phyloP scores from a whole-genome alignment of 306 rosid genomes.

The Vigna reflexopilosa region DNA sequence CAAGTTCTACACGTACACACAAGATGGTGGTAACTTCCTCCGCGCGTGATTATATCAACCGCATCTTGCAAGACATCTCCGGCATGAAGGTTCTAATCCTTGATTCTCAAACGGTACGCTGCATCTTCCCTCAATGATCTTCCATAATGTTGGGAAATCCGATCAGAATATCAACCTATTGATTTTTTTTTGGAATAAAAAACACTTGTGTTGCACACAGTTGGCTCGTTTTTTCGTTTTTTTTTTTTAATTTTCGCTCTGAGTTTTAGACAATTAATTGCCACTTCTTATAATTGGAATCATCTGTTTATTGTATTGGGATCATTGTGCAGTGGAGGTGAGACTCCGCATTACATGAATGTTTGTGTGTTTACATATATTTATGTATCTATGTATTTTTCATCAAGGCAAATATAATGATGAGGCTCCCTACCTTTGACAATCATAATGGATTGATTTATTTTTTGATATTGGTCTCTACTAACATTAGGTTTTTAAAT shows the following conservation, averaged over 20 bases:
- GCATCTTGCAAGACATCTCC: slow-evolving; percentile 96
- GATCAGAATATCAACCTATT: slow-evolving; percentile 1
- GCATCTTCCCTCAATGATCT: slow-evolving; percentile 21
- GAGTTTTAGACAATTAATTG: slow-evolving; percentile 1
- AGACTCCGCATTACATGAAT: not conserved
- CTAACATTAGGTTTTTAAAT: not conserved
- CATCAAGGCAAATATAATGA: not conserved
- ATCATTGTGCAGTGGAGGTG: not conserved
- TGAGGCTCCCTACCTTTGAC: not conserved
- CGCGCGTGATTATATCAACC: slow-evolving; percentile 83
- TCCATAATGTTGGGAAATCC: slow-evolving; percentile 24
- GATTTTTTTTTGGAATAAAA: not conserved
- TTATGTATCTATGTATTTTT: not conserved
- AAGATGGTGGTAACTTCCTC: slow-evolving; percentile 76
- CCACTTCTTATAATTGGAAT: slow-evolving; percentile 24
- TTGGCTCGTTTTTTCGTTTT: not conserved
- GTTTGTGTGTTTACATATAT: too few relatives aligned
- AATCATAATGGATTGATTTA: not conserved
- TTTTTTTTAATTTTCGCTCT: not conserved
- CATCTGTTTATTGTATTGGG: slow-evolving; percentile 25
- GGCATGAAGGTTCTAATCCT: slow-evolving; percentile 99
- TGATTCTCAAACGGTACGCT: slow-evolving; percentile 88
- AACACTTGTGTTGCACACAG: not conserved
- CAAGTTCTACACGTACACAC: not conserved
- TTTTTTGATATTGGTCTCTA: not conserved